A percentile compares a stretch with the other conserved stretches of the same genome.
These are phyloP conservation scores for Paraphoma chrysanthemicola DNA, from an alignment of 2,329 filamentous ascomycete genomes.

Conservation along the genomic window DNA sequence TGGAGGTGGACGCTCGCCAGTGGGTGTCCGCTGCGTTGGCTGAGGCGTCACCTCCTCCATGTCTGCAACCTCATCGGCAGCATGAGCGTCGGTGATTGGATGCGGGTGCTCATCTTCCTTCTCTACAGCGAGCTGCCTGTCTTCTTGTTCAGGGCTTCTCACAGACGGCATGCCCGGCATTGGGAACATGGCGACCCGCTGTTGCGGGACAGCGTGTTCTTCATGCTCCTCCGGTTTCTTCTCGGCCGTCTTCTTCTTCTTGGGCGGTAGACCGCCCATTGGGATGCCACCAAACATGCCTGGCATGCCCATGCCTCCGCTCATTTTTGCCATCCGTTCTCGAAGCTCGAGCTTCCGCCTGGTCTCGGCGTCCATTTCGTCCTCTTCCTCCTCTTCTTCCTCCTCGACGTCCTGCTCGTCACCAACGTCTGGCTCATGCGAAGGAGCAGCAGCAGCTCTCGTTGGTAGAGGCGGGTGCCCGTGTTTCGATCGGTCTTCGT, in stretches of 20 bases:
- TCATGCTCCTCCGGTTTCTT: slow-evolving; percentile 47
- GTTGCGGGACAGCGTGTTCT: slow-evolving; percentile 37
- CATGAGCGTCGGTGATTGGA: slow-evolving; percentile 51
- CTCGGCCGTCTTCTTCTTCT: slow-evolving; percentile 58
- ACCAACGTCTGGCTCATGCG: slow-evolving; percentile 54
- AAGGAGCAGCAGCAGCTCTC: slow-evolving; percentile 49
- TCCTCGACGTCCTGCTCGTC: slow-evolving; percentile 62
- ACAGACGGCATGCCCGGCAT: slow-evolving; percentile 74
- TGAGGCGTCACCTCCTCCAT: slow-evolving; percentile 60
- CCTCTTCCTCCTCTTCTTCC: slow-evolving; percentile 71
- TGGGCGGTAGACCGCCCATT: slow-evolving; percentile 58
- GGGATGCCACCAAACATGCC: slow-evolving; percentile 83
- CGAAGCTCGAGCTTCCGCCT: slow-evolving; percentile 85
- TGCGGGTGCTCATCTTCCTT: slow-evolving; percentile 58
- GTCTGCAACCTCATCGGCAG: slow-evolving; percentile 59
- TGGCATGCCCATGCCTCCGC: slow-evolving; percentile 95
- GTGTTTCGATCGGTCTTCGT: slow-evolving; percentile 63
- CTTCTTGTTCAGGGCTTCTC: slow-evolving; percentile 56
- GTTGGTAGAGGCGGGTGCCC: slow-evolving; percentile 21
- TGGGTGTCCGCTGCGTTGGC: slow-evolving; percentile 49
- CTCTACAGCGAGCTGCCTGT: slow-evolving; percentile 53
- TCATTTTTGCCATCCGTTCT: slow-evolving; percentile 98
- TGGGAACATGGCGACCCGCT: slow-evolving; percentile 63
- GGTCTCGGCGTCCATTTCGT: slow-evolving; percentile 86
- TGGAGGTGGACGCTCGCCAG: slow-evolving; percentile 50